Evolutionary conservation across 495 filamentous ascomycete genomes (phyloP), one percentile per base, ranked within the genome.

Genomic region (Thermothielavioides terrestris): DNA sequence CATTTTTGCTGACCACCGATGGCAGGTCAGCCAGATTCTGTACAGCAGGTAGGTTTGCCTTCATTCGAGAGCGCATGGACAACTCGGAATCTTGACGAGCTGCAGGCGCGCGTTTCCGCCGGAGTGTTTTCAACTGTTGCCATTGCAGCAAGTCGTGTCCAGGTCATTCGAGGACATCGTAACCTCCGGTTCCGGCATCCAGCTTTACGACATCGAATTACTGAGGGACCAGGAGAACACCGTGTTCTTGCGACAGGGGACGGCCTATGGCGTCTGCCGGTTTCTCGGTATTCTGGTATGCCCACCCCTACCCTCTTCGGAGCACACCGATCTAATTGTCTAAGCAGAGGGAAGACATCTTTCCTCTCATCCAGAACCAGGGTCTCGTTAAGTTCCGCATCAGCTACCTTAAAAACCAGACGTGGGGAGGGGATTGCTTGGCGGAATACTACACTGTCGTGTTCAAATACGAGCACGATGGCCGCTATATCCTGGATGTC

Each of bases 241-340:
- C 11, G 34, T 63, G 3, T 61, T 58, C 32, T 20, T 63, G 6
- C 52, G 53, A 10, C 21, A 50, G 20, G 42, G 41, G 1, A 22
- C 0, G 6, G 30, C 52, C 21, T 55, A 53, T 48, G 42, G 38
- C n/a, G 10, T 60, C 27, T 46, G 6, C 3, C 39, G 42, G 0
- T 54, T 63, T 11, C 26, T 63, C 38, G 52, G 34, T 1, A 58
- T 61, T 14, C 18, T 63, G 49, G 60, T 62, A 35, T 27, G 57
- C 9, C 6, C 6, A 9, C 21, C 8, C 28, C 18, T 12, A 11
- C n/a, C 6, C 5, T 23, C 17, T 38, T 18, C 25, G 18, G 8
- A 15, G 9, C 0, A 3, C 20, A 35, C 20, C 22, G 18, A 27
- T 36, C 17, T 18, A 20, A 5, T 3, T 32, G 2, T 0, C 7